Base-by-base conservation (phyloP, 2,329 filamentous ascomycete genomes). In the Neoarthrinium moseri region DNA sequence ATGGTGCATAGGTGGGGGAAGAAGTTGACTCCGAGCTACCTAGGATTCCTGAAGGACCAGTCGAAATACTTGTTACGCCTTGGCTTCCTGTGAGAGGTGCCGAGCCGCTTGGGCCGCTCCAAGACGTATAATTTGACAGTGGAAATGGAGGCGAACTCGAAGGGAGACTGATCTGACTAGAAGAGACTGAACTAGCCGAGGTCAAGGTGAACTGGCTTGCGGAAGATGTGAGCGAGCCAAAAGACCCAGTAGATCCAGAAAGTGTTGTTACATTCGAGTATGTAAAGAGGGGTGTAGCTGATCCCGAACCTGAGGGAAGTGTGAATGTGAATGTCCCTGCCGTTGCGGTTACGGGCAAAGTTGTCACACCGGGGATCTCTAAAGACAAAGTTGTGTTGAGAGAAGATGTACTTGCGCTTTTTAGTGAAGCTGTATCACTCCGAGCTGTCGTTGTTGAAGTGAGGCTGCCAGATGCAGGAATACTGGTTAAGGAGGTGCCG, bases 381-480 rank as follows among this genome's bases (percentile, higher is more conserved):
- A 22, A 22, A 13, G 23, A 22, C 4, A 21, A 37, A 7, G 37
- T 49, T 5, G 6, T 26, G 36, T 38, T 46, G 26, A n/a, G n/a
- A 13, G 18, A 6, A 13, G 26, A 30, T 11, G 11, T n/a, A 33
- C 6, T 32, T 8, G 43, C 43, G 23, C 35, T 23, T 17, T 45
- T 48, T 13, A 18, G n/a, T 11, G 12, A 26, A 6, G 35, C 23
- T 4, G 34, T 7, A 15, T 4, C 45, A 3, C 10, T 22, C 18
- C 13, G 23, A 32, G 23, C 15, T 20, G 27, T 49, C 6, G 22
- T 36, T 20, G 45, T 52, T 21, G 38, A 32, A 4, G 54, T 55
- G 17, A 61, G 48, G 36, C 54, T 56, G 11, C 56, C 58, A n/a
- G 56, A 56, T 10, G 56, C 50, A 23, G 55, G 48, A 27, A 59